A percentile compares a stretch with the other conserved stretches of the same genome.
Conservation (phyloP, 2,329 filamentous ascomycete genomes). For the Aspergillus neotritici region DNA sequence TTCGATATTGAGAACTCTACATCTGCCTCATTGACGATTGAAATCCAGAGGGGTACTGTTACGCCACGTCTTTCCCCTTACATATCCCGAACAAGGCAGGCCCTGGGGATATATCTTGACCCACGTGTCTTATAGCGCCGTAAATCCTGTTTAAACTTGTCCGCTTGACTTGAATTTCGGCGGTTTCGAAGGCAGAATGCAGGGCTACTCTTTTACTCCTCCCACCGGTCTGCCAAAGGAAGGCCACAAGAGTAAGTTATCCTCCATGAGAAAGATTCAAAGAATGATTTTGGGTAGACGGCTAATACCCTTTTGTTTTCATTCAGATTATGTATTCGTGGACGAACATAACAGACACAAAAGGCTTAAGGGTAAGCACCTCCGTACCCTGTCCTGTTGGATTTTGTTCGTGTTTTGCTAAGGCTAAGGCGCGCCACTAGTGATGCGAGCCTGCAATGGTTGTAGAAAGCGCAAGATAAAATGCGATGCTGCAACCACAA, state of each 20-base stretch:
- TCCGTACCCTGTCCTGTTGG: not conserved
- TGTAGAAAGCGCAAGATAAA: conserved; percentile 95
- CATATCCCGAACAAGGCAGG: conserved; percentile 14
- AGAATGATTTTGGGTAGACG: too few species aligned
- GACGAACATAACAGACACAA: conserved; percentile 99
- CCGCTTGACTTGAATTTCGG: conserved; percentile 60
- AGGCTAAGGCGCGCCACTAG: conserved; percentile 42
- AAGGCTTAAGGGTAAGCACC: conserved; percentile 72
- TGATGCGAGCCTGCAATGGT: conserved; percentile 96
- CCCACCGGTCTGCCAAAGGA: conserved; percentile 60
- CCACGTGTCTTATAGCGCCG: too few species aligned
- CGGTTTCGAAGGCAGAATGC: conserved; percentile 44
- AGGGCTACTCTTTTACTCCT: conserved; percentile 70
- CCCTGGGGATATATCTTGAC: conserved; percentile 30
- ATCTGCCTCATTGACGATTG: not conserved
- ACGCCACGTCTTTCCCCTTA: not conserved
- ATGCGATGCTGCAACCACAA: conserved; percentile 93
- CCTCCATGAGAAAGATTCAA: not conserved
- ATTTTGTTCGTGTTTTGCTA: conserved; percentile 1
- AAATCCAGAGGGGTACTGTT: too few species aligned
- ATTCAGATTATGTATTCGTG: conserved; percentile 91
- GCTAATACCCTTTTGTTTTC: conserved; percentile 8
- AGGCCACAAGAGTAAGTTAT: conserved; percentile 74
- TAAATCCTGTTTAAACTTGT: conserved; percentile 32
- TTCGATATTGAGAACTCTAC: too few species aligned